Percentiles rank a stretch among this genome's conserved stretches.
Evolutionary conservation across 2,329 filamentous ascomycete genomes (phyloP).

Genomic region (Diaporthe australafricana): DNA sequence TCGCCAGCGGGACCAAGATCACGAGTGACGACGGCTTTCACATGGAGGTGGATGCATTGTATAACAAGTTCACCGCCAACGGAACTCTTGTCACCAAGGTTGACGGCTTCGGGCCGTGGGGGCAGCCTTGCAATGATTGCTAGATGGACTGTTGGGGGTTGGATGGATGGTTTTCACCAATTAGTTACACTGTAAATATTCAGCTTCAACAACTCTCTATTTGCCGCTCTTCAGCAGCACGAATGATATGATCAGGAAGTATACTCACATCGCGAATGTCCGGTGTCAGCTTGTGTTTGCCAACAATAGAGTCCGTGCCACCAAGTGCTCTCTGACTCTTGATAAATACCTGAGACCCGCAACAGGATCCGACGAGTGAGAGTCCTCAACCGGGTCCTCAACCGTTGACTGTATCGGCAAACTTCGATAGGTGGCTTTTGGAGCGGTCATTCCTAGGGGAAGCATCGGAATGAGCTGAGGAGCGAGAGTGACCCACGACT

Average conservation of each 20-base stretch:
- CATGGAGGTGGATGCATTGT: conserved; percentile 8
- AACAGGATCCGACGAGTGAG: no score
- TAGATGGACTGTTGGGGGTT: not conserved
- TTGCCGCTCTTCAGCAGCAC: not conserved
- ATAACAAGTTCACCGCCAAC: conserved; percentile 14
- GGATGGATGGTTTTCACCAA: no score
- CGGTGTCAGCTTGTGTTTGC: not conserved
- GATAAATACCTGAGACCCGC: no score
- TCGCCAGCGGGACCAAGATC: conserved; percentile 5
- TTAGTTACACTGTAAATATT: not conserved
- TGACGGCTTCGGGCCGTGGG: not conserved
- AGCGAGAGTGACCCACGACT: not conserved
- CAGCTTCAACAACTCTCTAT: not conserved
- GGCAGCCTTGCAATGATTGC: not conserved
- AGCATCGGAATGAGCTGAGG: not conserved
- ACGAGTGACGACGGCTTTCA: conserved; percentile 4
- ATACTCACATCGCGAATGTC: no score
- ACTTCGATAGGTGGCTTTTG: not conserved
- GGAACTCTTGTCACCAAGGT: not conserved
- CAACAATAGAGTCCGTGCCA: no score
- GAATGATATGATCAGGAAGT: not conserved
- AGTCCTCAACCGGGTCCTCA: not conserved
- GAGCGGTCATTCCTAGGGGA: not conserved
- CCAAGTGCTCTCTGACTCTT: no score
- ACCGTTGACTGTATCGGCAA: not conserved